A percentile compares a stretch with the other conserved stretches of the same genome.
phyloP scores from a whole-genome alignment of 1,139 yeast species.

The Arxiozyma telluris region DNA sequence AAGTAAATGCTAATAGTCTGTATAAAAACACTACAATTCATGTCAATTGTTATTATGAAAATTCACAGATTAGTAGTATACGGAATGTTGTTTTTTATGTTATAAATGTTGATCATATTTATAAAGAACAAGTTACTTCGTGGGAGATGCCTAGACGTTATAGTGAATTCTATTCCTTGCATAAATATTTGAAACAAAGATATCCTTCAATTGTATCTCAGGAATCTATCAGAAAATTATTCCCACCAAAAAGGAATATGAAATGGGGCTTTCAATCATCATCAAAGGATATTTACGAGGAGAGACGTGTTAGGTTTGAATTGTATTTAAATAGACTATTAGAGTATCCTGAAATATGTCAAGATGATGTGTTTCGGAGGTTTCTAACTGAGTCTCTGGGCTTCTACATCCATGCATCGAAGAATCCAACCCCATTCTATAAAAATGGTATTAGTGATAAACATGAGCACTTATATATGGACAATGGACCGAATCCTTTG shows the following conservation, averaged over 20 bases:
- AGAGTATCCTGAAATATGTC: slow-evolving; percentile 59
- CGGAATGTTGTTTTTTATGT: slow-evolving; percentile 61
- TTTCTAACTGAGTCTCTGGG: slow-evolving; percentile 44
- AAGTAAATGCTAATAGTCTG: slow-evolving; percentile 71
- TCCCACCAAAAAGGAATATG: slow-evolving; percentile 37
- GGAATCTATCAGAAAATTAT: slow-evolving; percentile 50
- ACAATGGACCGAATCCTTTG: background rate
- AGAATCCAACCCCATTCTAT: background rate
- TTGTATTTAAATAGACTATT: slow-evolving; percentile 52
- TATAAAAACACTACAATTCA: slow-evolving; percentile 58
- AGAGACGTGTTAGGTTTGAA: slow-evolving; percentile 54
- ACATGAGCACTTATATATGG: background rate
- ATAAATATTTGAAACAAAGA: slow-evolving; percentile 50
- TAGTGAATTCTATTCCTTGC: slow-evolving; percentile 69
- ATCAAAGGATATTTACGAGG: slow-evolving; percentile 49
- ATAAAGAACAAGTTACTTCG: slow-evolving; percentile 49
- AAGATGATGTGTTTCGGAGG: slow-evolving; percentile 59
- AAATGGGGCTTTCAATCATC: slow-evolving; percentile 48
- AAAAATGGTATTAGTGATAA: background rate
- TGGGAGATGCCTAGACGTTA: slow-evolving; percentile 89
- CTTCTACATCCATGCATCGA: background rate
- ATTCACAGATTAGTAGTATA: slow-evolving; percentile 41
- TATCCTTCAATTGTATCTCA: slow-evolving; percentile 43
- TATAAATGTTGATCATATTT: slow-evolving; percentile 59
- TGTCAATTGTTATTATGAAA: slow-evolving; percentile 60